Evolutionary conservation across 163 green algal species (phyloP).

Genomic region (Chlamydomonas reinhardtii): DNA sequence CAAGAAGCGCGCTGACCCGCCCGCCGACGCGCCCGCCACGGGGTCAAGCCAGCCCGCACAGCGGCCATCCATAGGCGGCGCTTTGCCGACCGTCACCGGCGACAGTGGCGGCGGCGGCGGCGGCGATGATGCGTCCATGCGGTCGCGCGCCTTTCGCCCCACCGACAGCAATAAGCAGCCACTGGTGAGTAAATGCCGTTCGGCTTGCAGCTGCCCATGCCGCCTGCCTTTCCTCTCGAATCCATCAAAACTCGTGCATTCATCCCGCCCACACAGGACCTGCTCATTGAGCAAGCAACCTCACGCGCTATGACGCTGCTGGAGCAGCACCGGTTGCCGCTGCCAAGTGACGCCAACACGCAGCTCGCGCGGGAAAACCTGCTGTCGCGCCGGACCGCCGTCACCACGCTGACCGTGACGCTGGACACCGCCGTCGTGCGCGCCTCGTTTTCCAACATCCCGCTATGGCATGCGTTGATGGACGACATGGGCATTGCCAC

Average conservation of each 20-base stretch:
- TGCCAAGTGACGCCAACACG: slow-evolving; percentile 8
- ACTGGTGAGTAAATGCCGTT: background rate
- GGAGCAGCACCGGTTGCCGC: slow-evolving; percentile 43
- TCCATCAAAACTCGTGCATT: too few species aligned
- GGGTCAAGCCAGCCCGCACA: too few species aligned
- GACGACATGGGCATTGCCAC: slow-evolving; percentile 49
- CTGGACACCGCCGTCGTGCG: slow-evolving; percentile 65
- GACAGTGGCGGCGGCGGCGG: too few species aligned
- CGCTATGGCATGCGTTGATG: slow-evolving; percentile 71
- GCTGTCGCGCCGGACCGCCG: slow-evolving; percentile 53
- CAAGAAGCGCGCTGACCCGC: background rate
- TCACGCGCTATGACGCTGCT: slow-evolving; percentile 52
- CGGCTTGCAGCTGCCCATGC: background rate
- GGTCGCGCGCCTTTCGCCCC: background rate
- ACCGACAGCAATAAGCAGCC: background rate
- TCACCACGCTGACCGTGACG: slow-evolving; percentile 51
- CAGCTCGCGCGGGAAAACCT: slow-evolving; percentile 32
- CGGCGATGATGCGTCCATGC: background rate
- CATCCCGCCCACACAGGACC: slow-evolving; percentile 40
- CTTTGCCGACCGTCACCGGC: too few species aligned
- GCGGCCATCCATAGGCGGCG: too few species aligned
- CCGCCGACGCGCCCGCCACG: background rate
- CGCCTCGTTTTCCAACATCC: slow-evolving; percentile 81
- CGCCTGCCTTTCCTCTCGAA: too few species aligned
- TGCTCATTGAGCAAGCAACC: slow-evolving; percentile 59